phyloP scores from a whole-genome alignment of 805 yeast genomes.

The Starmerella geochares region DNA sequence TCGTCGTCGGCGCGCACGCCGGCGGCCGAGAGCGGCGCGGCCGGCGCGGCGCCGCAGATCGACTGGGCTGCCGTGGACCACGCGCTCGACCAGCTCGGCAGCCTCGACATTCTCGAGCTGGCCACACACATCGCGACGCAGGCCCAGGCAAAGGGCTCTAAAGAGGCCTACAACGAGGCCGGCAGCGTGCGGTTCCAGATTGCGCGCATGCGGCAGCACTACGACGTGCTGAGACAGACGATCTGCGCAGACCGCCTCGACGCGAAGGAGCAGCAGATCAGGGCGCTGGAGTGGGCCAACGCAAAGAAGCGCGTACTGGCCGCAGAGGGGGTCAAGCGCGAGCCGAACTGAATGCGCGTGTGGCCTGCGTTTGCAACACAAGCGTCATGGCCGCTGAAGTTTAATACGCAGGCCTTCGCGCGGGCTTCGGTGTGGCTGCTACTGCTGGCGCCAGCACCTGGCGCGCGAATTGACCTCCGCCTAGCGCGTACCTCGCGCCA shows the following conservation, averaged over 20 bases:
- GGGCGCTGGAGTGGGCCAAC: slow-evolving; percentile 18
- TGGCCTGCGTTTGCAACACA: no score
- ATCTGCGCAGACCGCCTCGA: slow-evolving; percentile 22
- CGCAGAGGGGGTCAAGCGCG: neutral
- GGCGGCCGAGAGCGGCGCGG: neutral
- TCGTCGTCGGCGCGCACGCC: slow-evolving; percentile 1
- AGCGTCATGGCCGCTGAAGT: no score
- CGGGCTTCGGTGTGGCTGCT: no score
- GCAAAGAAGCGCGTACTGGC: slow-evolving; percentile 20
- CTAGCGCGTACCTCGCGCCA: no score
- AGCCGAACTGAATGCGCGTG: neutral
- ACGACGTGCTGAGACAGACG: slow-evolving; percentile 14
- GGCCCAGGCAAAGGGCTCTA: slow-evolving; percentile 24
- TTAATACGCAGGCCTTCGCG: no score
- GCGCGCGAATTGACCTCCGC: no score
- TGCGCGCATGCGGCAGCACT: slow-evolving; percentile 21
- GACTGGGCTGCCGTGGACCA: slow-evolving; percentile 24
- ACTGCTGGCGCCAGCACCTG: no score
- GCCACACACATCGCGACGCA: slow-evolving; percentile 21
- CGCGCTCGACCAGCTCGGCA: slow-evolving; percentile 21
- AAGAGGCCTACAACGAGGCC: slow-evolving; percentile 27
- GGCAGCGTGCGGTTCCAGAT: slow-evolving; percentile 26
- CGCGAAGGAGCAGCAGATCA: slow-evolving; percentile 17
- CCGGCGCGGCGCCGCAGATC: neutral
- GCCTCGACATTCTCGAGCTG: slow-evolving; percentile 25